These are phyloP conservation scores for Claviceps purpurea DNA, from an alignment of 2,329 filamentous ascomycete species.

Conservation along the genomic window DNA sequence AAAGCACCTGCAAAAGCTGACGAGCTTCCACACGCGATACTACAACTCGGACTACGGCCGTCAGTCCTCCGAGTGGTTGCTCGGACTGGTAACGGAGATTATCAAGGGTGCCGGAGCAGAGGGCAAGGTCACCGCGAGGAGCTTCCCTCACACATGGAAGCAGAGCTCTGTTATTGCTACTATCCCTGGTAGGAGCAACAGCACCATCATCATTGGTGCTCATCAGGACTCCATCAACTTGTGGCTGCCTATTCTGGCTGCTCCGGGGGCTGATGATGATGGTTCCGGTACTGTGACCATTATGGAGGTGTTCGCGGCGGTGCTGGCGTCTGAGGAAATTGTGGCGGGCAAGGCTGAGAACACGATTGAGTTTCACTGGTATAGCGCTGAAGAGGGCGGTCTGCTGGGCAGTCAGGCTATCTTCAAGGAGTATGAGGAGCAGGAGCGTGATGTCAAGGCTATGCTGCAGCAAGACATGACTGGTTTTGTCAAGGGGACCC, in stretches of 20 bases:
- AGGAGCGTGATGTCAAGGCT: slow-evolving; percentile 66
- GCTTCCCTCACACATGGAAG: slow-evolving; percentile 74
- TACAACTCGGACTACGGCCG: slow-evolving; percentile 67
- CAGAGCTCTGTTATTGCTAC: slow-evolving; percentile 86
- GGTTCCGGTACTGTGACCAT: slow-evolving; percentile 90
- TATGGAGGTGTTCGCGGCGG: slow-evolving; percentile 72
- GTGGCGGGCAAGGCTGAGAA: slow-evolving; percentile 60
- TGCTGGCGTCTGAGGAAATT: slow-evolving; percentile 61
- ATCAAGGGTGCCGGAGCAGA: slow-evolving; percentile 59
- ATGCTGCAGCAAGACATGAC: slow-evolving; percentile 99
- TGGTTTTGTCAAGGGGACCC: slow-evolving; percentile 69
- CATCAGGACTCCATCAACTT: slow-evolving; percentile 95
- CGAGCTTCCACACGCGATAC: slow-evolving; percentile 69
- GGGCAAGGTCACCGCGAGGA: slow-evolving; percentile 52
- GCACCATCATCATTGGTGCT: slow-evolving; percentile 78
- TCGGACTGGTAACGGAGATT: slow-evolving; percentile 58
- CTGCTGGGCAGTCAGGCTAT: slow-evolving; percentile 81
- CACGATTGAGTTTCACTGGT: slow-evolving; percentile 95
- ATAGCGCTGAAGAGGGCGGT: slow-evolving; percentile 80
- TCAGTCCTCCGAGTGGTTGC: slow-evolving; percentile 79
- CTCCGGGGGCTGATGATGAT: slow-evolving; percentile 91
- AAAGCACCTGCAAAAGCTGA: slow-evolving; percentile 64
- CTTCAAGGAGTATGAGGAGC: slow-evolving; percentile 66
- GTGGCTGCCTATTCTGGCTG: slow-evolving; percentile 70
- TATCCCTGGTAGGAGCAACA: slow-evolving; percentile 73